Conservation (phyloP, 148 eudicot species). For the Pharnaceum exiguum region DNA sequence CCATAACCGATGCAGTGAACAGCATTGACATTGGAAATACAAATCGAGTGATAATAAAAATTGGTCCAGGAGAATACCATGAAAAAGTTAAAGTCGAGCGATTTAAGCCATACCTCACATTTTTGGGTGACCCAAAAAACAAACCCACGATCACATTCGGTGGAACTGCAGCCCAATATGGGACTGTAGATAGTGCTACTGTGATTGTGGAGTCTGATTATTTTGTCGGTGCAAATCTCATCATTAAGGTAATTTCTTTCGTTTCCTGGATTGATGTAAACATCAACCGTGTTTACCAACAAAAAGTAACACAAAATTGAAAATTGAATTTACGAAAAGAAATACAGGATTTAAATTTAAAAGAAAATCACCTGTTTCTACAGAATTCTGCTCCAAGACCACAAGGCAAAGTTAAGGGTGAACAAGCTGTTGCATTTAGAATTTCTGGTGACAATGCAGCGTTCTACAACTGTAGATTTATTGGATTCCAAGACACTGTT, state of each 20-base stretch:
- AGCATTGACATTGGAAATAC: constrained; percentile 41
- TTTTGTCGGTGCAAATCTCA: constrained; percentile 47
- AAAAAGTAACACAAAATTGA: too few relatives aligned
- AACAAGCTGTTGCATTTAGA: constrained; percentile 44
- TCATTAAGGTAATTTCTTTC: constrained; percentile 53
- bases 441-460: constrained; percentile 29
- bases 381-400: constrained; percentile 81
- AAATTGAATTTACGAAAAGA: too few relatives aligned
- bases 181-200: constrained; percentile 58
- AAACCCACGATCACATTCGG: constrained; percentile 35
- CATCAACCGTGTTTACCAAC: too few relatives aligned
- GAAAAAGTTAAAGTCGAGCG: constrained; percentile 50
- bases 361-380: not conserved
- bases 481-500: constrained; percentile 29
- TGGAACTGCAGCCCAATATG: constrained; percentile 50
- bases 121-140: constrained; percentile 42
- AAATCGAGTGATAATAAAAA: constrained; percentile 35
- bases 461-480: constrained; percentile 27
- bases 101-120: constrained; percentile 44
- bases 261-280: too few relatives aligned
- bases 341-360: too few relatives aligned
- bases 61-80: constrained; percentile 55
- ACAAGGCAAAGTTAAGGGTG: constrained; percentile 36
- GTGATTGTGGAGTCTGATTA: constrained; percentile 54
- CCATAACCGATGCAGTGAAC: constrained; percentile 47